Evolutionary conservation across 345 rosid genomes (phyloP).

Genomic region (Erodium maritimum): DNA sequence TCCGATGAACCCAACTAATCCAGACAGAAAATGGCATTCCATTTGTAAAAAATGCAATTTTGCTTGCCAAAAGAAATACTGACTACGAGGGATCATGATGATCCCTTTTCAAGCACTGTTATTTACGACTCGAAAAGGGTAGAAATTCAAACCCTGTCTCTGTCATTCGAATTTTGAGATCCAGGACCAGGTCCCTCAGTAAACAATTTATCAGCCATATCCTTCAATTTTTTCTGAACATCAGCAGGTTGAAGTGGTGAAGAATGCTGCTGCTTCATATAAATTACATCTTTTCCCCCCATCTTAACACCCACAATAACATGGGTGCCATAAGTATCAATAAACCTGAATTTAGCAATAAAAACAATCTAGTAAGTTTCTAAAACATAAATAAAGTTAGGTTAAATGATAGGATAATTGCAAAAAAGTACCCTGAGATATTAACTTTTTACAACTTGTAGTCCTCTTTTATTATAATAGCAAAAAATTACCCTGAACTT

Average conservation of each 20-base stretch:
- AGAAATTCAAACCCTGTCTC: slow-evolving; percentile 19
- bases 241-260: slow-evolving; percentile 32
- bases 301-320: slow-evolving; percentile 36
- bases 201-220: slow-evolving; percentile 33
- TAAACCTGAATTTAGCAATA: slow-evolving; percentile 21
- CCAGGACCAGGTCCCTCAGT: slow-evolving; percentile 13
- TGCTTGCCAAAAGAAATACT: not conserved
- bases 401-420: too few species aligned
- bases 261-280: slow-evolving; percentile 36
- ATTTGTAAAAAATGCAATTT: not conserved
- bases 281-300: slow-evolving; percentile 45
- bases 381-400: not conserved
- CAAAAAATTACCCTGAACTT: too few species aligned
- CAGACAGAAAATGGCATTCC: not conserved
- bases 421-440: too few species aligned
- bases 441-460: too few species aligned
- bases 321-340: slow-evolving; percentile 36
- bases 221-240: slow-evolving; percentile 30
- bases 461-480: too few species aligned
- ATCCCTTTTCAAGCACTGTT: not conserved
- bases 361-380: not conserved
- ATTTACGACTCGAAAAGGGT: not conserved
- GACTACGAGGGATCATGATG: not conserved
- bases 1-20: not conserved
- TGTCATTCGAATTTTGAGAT: slow-evolving; percentile 8